A percentile compares a stretch with the other conserved stretches of the same genome.
phyloP scores from a whole-genome alignment of 768 basidiomycete genomes.

The Mycena chlorophos region DNA sequence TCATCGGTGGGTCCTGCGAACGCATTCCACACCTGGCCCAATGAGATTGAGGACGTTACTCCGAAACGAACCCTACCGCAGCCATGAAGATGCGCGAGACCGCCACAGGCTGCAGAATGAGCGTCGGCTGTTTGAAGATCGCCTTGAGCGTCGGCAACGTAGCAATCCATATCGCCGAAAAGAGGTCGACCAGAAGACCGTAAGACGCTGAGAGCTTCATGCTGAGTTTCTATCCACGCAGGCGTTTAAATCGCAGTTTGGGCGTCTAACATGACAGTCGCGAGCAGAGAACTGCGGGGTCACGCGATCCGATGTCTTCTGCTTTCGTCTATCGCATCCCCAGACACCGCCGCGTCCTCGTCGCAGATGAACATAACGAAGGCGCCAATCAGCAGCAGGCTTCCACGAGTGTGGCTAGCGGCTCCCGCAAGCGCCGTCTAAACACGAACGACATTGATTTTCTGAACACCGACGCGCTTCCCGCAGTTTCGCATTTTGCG shows the following conservation, averaged over 20 bases:
- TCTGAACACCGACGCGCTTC: conserved; percentile 1
- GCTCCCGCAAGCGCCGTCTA: not conserved
- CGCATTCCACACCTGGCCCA: conserved; percentile 47
- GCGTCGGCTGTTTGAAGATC: conserved; percentile 39
- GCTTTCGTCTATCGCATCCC: not conserved
- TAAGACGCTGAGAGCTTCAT: conserved; percentile 54
- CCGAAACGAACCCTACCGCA: not conserved
- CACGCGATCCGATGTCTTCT: not conserved
- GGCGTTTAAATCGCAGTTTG: not conserved
- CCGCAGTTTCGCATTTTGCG: conserved; percentile 5
- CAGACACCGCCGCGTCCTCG: not conserved
- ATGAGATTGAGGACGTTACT: not conserved
- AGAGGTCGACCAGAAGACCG: conserved; percentile 44
- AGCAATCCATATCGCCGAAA: conserved; percentile 36
- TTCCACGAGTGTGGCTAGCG: too few relatives aligned
- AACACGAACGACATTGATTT: conserved; percentile 8
- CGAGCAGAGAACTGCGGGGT: too few relatives aligned
- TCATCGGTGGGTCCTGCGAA: conserved; percentile 53
- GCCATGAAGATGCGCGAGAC: conserved; percentile 60
- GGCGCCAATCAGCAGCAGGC: conserved; percentile 7
- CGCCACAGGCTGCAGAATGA: conserved; percentile 45
- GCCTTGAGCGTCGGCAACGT: conserved; percentile 48
- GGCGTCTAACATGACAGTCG: too few relatives aligned
- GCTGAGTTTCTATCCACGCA: not conserved
- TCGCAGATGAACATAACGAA: not conserved